Percentiles rank a stretch among this genome's conserved stretches.
Evolutionary conservation across 352 stramenopile species (phyloP).

Genomic region (Phytopythium litorale): DNA sequence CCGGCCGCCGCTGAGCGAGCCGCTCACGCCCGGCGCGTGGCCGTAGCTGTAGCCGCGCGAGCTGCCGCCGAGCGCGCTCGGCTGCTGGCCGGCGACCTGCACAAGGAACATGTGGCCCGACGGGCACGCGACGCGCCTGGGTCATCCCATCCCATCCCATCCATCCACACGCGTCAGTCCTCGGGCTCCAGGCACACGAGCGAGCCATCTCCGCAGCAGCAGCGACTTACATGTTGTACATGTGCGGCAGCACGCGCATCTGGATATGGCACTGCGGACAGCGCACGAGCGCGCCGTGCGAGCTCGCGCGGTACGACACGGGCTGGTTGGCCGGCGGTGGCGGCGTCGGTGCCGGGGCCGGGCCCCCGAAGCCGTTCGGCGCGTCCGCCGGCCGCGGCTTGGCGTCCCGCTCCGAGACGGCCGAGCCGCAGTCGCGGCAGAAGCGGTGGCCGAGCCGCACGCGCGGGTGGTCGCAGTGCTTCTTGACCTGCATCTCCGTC

Average conservation of each 20-base stretch:
- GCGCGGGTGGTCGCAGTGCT: slow-evolving; percentile 81
- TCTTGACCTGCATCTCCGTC: slow-evolving; percentile 81
- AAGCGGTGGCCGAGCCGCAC: slow-evolving; percentile 75
- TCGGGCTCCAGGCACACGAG: background rate
- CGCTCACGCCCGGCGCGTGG: slow-evolving; percentile 15
- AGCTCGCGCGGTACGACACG: slow-evolving; percentile 72
- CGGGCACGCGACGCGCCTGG: slow-evolving; percentile 74
- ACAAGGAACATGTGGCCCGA: slow-evolving; percentile 86
- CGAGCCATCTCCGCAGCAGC: background rate
- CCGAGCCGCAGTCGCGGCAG: slow-evolving; percentile 67
- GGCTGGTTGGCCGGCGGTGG: slow-evolving; percentile 30
- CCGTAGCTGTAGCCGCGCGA: slow-evolving; percentile 22
- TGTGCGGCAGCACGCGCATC: slow-evolving; percentile 83
- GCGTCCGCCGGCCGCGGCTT: slow-evolving; percentile 51
- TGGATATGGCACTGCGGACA: slow-evolving; percentile 86
- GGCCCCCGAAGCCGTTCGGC: background rate
- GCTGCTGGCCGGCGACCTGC: slow-evolving; percentile 56
- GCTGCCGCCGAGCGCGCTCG: slow-evolving; percentile 10
- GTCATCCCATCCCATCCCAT: background rate
- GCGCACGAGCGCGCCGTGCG: slow-evolving; percentile 79
- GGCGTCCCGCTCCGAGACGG: slow-evolving; percentile 59
- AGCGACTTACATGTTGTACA: slow-evolving; percentile 85
- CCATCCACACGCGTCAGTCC: slow-evolving; percentile 1
- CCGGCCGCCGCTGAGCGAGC: slow-evolving; percentile 12
- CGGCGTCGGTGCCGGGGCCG: slow-evolving; percentile 1